phyloP scores from a whole-genome alignment of 2,329 filamentous ascomycete species.

The Scytalidium sp. region DNA sequence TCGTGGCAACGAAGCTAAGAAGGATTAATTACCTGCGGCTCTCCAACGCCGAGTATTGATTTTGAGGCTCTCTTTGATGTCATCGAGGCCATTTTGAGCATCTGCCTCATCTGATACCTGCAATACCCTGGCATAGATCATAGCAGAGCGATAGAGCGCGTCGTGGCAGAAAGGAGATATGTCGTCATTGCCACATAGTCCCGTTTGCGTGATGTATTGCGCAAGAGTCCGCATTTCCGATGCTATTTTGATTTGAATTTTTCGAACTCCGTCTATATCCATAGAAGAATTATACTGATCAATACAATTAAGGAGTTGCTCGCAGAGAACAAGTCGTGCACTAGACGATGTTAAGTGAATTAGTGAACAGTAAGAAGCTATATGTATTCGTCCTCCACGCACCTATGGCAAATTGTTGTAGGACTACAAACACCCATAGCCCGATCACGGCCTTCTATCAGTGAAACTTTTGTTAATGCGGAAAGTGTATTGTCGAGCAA shows the following conservation, averaged over 20 bases:
- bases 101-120: not conserved
- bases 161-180: not conserved
- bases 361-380: not conserved
- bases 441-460: not conserved
- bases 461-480: not conserved
- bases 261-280: not conserved
- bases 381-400: not conserved
- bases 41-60: not conserved
- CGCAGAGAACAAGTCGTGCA: not conserved
- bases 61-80: not conserved
- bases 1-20: not conserved
- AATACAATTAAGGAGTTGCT: not conserved
- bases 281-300: not conserved
- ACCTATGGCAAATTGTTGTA: not conserved
- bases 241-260: not conserved
- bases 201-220: not conserved
- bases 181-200: not conserved
- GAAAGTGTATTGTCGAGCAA: not conserved
- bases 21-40: not conserved
- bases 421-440: not conserved
- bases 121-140: not conserved
- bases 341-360: not conserved
- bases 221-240: not conserved
- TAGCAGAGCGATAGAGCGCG: not conserved
- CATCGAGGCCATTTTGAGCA: not conserved